A percentile compares a stretch with the other conserved stretches of the same genome.
Conservation (phyloP, 2,329 filamentous ascomycete species). For the Fusarium compactum region DNA sequence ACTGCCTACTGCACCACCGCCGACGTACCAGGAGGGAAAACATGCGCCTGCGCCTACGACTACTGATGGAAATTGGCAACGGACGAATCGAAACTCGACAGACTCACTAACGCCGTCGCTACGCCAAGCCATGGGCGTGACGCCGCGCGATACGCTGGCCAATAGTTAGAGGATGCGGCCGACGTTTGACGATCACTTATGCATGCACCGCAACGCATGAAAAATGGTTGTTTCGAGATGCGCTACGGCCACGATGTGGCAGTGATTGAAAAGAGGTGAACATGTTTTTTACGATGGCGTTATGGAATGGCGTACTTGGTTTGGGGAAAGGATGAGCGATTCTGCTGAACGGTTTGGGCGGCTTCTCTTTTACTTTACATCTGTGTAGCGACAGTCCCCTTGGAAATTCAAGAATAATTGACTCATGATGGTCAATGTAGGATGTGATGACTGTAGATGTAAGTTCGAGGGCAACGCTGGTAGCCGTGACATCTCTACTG, state of each 20-base stretch:
- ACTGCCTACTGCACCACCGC: slow-evolving; percentile 39
- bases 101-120: slow-evolving; percentile 44
- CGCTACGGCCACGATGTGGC: neutral
- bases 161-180: slow-evolving; percentile 15
- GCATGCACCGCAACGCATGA: slow-evolving; percentile 8
- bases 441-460: neutral
- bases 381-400: slow-evolving; percentile 28
- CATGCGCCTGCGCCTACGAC: neutral
- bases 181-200: slow-evolving; percentile 26
- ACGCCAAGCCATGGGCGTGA: slow-evolving; percentile 41
- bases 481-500: too few species aligned
- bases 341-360: slow-evolving; percentile 1
- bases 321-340: slow-evolving; percentile 19
- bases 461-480: neutral
- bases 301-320: slow-evolving; percentile 22
- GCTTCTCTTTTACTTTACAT: slow-evolving; percentile 1
- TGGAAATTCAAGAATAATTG: slow-evolving; percentile 5
- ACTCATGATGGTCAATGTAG: neutral
- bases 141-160: slow-evolving; percentile 36
- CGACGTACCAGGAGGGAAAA: slow-evolving; percentile 24
- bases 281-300: slow-evolving; percentile 30
- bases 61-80: slow-evolving; percentile 19
- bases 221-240: slow-evolving; percentile 16
- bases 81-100: slow-evolving; percentile 26
- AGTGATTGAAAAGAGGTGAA: neutral